phyloP scores from a whole-genome alignment of 139 green algal species.

The Micromonas commoda region DNA sequence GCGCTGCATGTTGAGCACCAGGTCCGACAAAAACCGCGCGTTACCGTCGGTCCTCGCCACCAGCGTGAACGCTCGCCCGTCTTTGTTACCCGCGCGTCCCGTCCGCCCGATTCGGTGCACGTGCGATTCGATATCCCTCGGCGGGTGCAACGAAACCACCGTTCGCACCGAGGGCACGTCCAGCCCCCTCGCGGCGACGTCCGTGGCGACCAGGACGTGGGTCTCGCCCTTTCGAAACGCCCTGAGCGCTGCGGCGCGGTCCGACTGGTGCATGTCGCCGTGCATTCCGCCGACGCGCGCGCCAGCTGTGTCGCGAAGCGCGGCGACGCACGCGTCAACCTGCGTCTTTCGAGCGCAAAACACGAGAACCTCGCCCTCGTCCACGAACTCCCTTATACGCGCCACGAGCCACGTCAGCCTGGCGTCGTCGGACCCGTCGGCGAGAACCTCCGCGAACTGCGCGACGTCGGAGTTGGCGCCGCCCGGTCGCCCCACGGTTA shows the following conservation, averaged over 20 bases:
- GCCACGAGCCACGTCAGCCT: slow-evolving; percentile 72
- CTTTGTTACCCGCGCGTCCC: slow-evolving; percentile 85
- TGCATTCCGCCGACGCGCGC: slow-evolving; percentile 72
- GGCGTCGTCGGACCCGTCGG: slow-evolving; percentile 42
- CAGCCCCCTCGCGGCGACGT: slow-evolving; percentile 60
- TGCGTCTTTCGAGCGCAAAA: slow-evolving; percentile 66
- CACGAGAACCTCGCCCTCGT: slow-evolving; percentile 86
- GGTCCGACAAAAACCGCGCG: slow-evolving; percentile 59
- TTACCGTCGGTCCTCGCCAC: slow-evolving; percentile 65
- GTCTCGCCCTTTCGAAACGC: slow-evolving; percentile 48
- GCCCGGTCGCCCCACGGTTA: slow-evolving; percentile 44
- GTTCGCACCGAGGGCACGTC: slow-evolving; percentile 76
- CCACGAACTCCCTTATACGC: slow-evolving; percentile 54
- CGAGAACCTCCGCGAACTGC: slow-evolving; percentile 57
- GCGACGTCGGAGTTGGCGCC: slow-evolving; percentile 73
- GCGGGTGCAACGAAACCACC: slow-evolving; percentile 78
- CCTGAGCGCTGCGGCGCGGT: slow-evolving; percentile 53
- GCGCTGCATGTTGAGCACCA: slow-evolving; percentile 60
- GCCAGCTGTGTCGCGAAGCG: slow-evolving; percentile 37
- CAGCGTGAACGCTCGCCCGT: slow-evolving; percentile 77
- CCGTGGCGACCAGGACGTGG: slow-evolving; percentile 50
- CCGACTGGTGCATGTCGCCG: slow-evolving; percentile 87
- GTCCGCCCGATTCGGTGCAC: slow-evolving; percentile 90
- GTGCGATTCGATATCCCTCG: slow-evolving; percentile 79
- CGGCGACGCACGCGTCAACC: slow-evolving; percentile 68